Base-by-base conservation (phyloP, 1,284 basidiomycete species). In the Ganoderma sinense region DNA sequence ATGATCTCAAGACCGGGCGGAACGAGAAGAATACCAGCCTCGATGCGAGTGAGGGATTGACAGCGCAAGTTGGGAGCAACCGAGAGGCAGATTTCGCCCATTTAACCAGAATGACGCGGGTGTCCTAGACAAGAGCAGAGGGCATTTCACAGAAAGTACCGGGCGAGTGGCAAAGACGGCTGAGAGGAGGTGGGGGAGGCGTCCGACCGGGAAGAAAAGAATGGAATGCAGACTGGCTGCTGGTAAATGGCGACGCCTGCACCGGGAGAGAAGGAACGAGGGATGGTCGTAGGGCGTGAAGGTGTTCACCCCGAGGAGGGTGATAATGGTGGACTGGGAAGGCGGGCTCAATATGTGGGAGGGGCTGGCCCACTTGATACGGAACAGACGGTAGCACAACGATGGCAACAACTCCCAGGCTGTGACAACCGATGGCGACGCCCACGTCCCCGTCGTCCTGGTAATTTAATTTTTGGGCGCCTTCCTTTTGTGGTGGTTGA, bases 1-100 rank as follows among this genome's bases (percentile, higher is more conserved):
- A 93, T 73, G 69, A 88, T 77, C 80, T 94, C 91, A 65, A 93
- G 76, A 36, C 80, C 87, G 20, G 89, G 84, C 26, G 91, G 91
- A 69, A 93, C 84, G 70, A 93, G 79, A 65, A 94, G 80, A 56
- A 86, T 74, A 41, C 81, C 80, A 69, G 82, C 84, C 79, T 93
- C 81, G 43, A 83, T 73, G 64, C 73, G 77, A 66, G 84, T 83
- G 71, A 91, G 84, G 56, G 85, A 83, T 71, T 87, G 80, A 78
- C 93, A 94, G 72, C 93, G 92, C 73, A 94, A 85, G 73, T 88
- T 91, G 53, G 90, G 81, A 69, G 90, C 87, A 56, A 87, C 82
- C 48, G 93, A 94, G 71, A 94, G 82, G 80, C 93, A 94, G 75
- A 89, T 80, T 69, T 86, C 78, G 77, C 79, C 80, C 83, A 84